phyloP scores from a whole-genome alignment of 129 eudicot species.

The Flaveria bidentis region DNA sequence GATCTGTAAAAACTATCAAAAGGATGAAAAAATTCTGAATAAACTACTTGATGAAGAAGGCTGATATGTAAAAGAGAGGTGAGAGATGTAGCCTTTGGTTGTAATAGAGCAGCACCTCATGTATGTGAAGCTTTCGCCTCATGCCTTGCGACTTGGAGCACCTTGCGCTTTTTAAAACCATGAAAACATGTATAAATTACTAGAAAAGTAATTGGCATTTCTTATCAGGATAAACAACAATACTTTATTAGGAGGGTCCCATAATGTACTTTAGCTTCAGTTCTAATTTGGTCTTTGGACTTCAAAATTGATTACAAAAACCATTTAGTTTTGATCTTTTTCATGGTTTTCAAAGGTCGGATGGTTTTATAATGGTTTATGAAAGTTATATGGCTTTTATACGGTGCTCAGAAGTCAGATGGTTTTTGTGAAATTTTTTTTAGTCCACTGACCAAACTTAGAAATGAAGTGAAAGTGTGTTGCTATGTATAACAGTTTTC shows the following conservation, averaged over 20 bases:
- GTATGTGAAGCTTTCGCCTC: too few relatives aligned
- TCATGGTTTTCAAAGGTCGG: not conserved
- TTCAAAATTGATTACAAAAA: not conserved
- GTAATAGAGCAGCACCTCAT: too few relatives aligned
- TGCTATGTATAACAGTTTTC: not conserved
- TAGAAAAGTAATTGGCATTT: conserved; percentile 1
- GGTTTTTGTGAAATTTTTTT: not conserved
- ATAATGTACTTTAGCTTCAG: not conserved
- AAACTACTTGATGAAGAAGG: too few relatives aligned
- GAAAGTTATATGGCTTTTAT: not conserved
- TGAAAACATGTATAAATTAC: not conserved
- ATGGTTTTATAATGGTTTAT: conserved; percentile 3
- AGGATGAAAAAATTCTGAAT: too few relatives aligned
- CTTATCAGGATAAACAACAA: conserved; percentile 7
- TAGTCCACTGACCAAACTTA: conserved; percentile 4
- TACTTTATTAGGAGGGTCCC: not conserved
- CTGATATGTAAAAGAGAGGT: too few relatives aligned
- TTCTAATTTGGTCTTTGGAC: conserved; percentile 3
- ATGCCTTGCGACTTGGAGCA: too few relatives aligned
- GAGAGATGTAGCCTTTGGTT: too few relatives aligned
- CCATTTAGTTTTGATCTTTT: not conserved
- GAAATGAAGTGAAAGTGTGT: conserved; percentile 2
- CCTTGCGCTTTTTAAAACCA: too few relatives aligned
- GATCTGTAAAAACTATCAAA: too few relatives aligned
- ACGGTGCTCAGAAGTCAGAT: not conserved